These are phyloP conservation scores for Amyloporia xantha DNA, from an alignment of 768 basidiomycete genomes.

Conservation along the genomic window DNA sequence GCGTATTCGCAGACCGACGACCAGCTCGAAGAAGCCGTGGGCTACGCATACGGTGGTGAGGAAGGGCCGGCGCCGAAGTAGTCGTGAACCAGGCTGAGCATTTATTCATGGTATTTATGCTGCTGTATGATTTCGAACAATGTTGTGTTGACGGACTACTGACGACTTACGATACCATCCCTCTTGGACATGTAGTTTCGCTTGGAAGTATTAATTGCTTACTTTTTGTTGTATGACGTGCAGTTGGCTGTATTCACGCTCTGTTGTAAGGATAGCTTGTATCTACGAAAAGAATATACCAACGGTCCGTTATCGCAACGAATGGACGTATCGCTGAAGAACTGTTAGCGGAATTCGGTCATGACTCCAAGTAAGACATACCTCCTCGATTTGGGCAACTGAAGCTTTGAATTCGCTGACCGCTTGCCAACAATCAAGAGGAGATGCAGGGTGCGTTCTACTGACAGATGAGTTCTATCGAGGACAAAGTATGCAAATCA, in stretches of 20 bases:
- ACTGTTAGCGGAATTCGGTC: not conserved
- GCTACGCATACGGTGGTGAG: constrained; percentile 25
- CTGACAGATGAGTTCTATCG: not conserved
- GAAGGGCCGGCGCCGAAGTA: constrained; percentile 8
- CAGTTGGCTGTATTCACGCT: not conserved
- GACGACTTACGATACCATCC: constrained; percentile 5
- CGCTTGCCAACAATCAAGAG: constrained; percentile 72
- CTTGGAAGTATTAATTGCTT: constrained; percentile 5
- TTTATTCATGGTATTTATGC: not conserved
- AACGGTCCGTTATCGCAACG: constrained; percentile 27
- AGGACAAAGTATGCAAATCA: not conserved
- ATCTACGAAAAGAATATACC: constrained; percentile 2
- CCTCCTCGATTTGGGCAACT: constrained; percentile 65
- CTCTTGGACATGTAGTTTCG: constrained; percentile 1
- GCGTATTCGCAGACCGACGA: constrained; percentile 15
- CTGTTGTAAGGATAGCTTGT: not conserved
- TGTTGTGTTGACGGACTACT: constrained; percentile 9
- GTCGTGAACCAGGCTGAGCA: not conserved
- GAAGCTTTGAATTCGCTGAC: constrained; percentile 64
- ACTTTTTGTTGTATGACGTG: constrained; percentile 4
- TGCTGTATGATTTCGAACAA: constrained; percentile 10
- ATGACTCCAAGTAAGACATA: constrained; percentile 23
- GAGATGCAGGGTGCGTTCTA: constrained; percentile 38
- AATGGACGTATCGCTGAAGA: constrained; percentile 56
- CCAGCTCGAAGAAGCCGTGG: constrained; percentile 15